These are phyloP conservation scores for Lenzites betulinus DNA, from an alignment of 768 basidiomycete genomes.

Conservation along the genomic window DNA sequence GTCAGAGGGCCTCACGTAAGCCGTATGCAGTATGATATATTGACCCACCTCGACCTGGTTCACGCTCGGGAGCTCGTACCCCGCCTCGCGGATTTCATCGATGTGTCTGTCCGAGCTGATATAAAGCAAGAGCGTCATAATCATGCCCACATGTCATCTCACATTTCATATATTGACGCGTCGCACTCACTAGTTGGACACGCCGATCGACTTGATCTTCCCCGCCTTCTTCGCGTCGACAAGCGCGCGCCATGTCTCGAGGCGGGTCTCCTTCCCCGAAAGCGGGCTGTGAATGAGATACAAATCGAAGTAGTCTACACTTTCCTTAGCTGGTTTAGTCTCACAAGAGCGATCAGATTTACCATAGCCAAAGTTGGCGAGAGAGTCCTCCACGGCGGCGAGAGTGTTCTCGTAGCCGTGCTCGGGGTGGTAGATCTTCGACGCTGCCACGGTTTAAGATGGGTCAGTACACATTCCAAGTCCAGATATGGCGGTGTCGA, in stretches of 20 bases:
- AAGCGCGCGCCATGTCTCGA: slow-evolving; percentile 43
- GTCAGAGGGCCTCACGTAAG: background rate
- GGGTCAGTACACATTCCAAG: background rate
- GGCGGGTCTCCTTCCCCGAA: slow-evolving; percentile 38
- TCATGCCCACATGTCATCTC: background rate
- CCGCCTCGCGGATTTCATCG: slow-evolving; percentile 68
- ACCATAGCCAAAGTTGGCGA: slow-evolving; percentile 43
- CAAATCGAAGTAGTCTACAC: slow-evolving; percentile 48
- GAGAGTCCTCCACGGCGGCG: slow-evolving; percentile 60
- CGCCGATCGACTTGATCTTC: slow-evolving; percentile 41
- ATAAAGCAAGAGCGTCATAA: background rate
- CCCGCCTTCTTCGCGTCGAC: slow-evolving; percentile 40
- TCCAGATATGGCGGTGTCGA: background rate
- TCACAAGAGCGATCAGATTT: slow-evolving; percentile 16
- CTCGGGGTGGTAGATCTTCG: slow-evolving; percentile 57
- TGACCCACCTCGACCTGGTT: slow-evolving; percentile 82
- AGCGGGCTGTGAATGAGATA: slow-evolving; percentile 47
- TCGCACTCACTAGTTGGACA: slow-evolving; percentile 49
- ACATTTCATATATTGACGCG: slow-evolving; percentile 20
- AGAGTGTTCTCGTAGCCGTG: slow-evolving; percentile 67
- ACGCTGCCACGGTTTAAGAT: slow-evolving; percentile 44
- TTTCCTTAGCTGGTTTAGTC: background rate
- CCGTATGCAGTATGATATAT: no score
- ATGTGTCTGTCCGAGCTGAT: slow-evolving; percentile 70
- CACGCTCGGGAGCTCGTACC: slow-evolving; percentile 64